Evolutionary conservation across 768 basidiomycete species (phyloP).

Genomic region (Arthromyces matolae): DNA sequence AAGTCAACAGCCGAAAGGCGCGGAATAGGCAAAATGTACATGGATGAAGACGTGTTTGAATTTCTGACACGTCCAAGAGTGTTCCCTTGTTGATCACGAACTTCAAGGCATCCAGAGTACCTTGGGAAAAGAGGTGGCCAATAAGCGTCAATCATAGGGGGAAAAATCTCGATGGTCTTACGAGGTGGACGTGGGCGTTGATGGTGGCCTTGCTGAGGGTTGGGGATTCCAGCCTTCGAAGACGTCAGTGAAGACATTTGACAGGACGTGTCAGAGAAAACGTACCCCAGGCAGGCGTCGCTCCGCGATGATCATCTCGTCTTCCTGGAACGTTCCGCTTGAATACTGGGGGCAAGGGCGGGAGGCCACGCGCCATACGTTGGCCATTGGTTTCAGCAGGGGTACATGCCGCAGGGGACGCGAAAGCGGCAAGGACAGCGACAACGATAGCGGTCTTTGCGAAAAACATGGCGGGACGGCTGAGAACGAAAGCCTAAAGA

Average conservation of each 20-base stretch:
- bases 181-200: constrained; percentile 24
- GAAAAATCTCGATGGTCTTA: constrained; percentile 11
- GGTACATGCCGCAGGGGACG: constrained; percentile 17
- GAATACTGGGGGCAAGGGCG: constrained; percentile 35
- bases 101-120: constrained; percentile 34
- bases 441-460: constrained; percentile 19
- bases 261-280: background rate
- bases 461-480: constrained; percentile 15
- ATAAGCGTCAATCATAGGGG: no score
- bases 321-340: constrained; percentile 27
- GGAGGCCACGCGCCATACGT: constrained; percentile 43
- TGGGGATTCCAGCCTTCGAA: constrained; percentile 17
- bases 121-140: no score
- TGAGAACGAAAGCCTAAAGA: background rate
- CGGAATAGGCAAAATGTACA: constrained; percentile 16
- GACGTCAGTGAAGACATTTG: background rate
- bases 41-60: constrained; percentile 21
- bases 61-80: constrained; percentile 33
- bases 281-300: constrained; percentile 27
- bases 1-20: background rate
- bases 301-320: constrained; percentile 12
- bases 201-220: constrained; percentile 17
- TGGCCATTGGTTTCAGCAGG: constrained; percentile 37
- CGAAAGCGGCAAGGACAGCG: constrained; percentile 22
- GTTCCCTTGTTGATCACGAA: constrained; percentile 27